Evolutionary conservation across 2,329 filamentous ascomycete genomes (phyloP), one percentile per base, ranked within the genome.

Genomic region (Cladophialophora yegresii): DNA sequence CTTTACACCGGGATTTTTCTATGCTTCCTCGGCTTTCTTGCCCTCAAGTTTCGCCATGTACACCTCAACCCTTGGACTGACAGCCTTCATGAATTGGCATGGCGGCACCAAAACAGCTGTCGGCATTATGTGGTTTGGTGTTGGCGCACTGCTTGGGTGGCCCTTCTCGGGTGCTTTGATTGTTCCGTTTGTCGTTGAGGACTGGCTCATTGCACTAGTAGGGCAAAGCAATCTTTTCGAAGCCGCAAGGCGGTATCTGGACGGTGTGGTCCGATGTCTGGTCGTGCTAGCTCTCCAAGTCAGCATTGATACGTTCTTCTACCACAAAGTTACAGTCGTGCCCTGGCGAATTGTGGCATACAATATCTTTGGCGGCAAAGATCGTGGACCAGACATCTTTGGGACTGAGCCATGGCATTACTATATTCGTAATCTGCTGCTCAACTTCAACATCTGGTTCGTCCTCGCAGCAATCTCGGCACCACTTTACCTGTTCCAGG

Each of bases 1-100:
- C 56, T 87, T 89, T 63, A 96, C 90, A 67, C 91, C 95, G 0
- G 95, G 95, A 50, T 96, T 96, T 83, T 98, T 96, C 75, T 92
- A 97, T 77, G 89, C 95, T 4, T 92, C 91, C 63, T 85, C 90
- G 1, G 87, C 93, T 5, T 97, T 91, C 73, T 81, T 99, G 4
- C 95, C 95, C 0, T 96, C 93, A 8, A 96, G 90, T 76, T 99
- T 99, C 74, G 90, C 95, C 73, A 99, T 99, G 95, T 97, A 96
- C 75, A 90, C 88, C 65, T 88, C 87, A 13, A 95, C 95, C 83
- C 81, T 98, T 7, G 95, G 93, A 10, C 86, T 92, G 61, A 85
- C 92, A 1, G 87, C 91, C 0, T 99, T 98, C 76, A 89, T 99
- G 85, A 91, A 96, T 77, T 95, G 91, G 89, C 85, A 85, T 43